Evolutionary conservation across 2,329 filamentous ascomycete species (phyloP), one percentile per base, ranked within the genome.

Genomic region (Hirsutella thompsonii): DNA sequence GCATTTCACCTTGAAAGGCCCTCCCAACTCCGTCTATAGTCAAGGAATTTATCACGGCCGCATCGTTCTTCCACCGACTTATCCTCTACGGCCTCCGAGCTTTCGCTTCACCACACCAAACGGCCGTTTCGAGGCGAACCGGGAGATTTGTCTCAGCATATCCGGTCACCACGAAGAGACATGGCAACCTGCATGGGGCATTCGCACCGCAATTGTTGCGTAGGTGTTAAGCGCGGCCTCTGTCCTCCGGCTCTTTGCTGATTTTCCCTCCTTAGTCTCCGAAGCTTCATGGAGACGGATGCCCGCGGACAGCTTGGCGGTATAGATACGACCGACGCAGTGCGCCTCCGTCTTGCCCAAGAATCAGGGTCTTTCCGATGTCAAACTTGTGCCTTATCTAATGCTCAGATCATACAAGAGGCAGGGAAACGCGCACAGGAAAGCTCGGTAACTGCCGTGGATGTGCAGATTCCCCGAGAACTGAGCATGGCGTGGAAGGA

Each of bases 151-250:
- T 57, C 76, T 98, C 14, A 86, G 79, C 53, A 98, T 96, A 54
- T 85, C 79, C 40, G 90, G 89, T 2, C 90, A 95, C 62, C 92
- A 98, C 63, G 92, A 96, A 60, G 92, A 96, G 67, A 94, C 86
- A 14, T 98, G 92, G 92, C 90, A 95, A 70, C 92, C 92, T 0
- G 92, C 92, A 1, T 98, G 92, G 92, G 92, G 92, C 0, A 82
- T 98, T 9, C 74, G 92, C 44, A 96, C 92, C 4, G 90, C 92
- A 14, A 66, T 98, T 6, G 74, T 80, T 34, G 77, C 77, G 64
- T 66, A 56, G 32, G 59, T 52, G 11, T n/a, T 19, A 9, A n/a
- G n/a, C n/a, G n/a, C n/a, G n/a, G n/a, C n/a, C n/a, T n/a, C n/a
- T n/a, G n/a, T n/a, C n/a, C n/a, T n/a, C n/a, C n/a, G n/a, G n/a